Conservation (phyloP, 768 basidiomycete genomes). For the Paxillus involutus region DNA sequence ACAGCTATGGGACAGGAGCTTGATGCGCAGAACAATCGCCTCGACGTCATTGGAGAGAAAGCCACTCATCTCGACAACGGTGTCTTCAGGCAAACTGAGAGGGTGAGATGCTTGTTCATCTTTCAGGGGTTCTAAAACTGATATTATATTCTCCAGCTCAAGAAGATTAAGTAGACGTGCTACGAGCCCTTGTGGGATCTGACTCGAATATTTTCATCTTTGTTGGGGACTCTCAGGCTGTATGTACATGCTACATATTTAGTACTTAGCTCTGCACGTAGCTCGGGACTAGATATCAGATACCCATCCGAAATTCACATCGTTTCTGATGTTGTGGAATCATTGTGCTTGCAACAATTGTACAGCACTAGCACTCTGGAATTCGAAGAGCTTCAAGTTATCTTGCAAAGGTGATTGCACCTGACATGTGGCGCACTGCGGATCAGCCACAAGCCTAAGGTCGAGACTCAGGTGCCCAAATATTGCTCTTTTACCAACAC, state of each 20-base stretch:
- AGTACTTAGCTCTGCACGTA: not conserved
- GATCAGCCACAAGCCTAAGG: not conserved
- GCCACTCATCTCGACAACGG: constrained; percentile 71
- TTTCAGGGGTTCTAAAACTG: constrained; percentile 6
- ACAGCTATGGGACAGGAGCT: constrained; percentile 87
- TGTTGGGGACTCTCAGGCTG: not conserved
- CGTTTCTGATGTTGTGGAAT: not conserved
- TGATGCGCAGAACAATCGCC: constrained; percentile 78
- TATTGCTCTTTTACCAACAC: not conserved
- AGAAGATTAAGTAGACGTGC: constrained; percentile 51
- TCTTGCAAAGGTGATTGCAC: too few relatives aligned
- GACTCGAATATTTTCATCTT: not conserved
- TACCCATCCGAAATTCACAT: constrained; percentile 11
- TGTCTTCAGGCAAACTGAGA: constrained; percentile 80
- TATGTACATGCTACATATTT: not conserved
- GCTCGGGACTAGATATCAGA: constrained; percentile 22
- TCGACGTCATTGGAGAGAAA: constrained; percentile 78
- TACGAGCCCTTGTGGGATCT: not conserved
- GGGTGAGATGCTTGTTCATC: constrained; percentile 46
- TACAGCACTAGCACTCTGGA: too few relatives aligned
- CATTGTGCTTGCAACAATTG: not conserved
- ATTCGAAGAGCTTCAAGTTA: too few relatives aligned
- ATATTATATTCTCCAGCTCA: constrained; percentile 43
- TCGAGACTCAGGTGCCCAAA: not conserved
- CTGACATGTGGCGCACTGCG: not conserved